Percentiles rank a stretch among this genome's conserved stretches.
These are phyloP conservation scores for Danielia reshetovae DNA, from an alignment of 805 yeast species.

Conservation along the genomic window DNA sequence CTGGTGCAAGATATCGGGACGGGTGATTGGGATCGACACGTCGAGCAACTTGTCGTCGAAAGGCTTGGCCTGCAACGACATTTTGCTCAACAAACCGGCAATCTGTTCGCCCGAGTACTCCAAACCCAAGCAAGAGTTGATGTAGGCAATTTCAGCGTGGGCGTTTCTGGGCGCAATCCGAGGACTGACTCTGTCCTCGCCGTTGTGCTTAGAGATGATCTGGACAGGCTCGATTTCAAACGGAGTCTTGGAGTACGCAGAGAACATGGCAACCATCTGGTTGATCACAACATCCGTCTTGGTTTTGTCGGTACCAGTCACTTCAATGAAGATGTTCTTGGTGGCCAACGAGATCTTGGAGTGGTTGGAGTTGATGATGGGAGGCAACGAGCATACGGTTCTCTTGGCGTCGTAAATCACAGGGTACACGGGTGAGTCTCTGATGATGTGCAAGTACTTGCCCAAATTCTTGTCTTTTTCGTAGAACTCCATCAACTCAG, in stretches of 20 bases:
- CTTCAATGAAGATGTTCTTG: conserved; percentile 83
- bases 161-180: conserved; percentile 61
- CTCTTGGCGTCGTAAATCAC: conserved; percentile 76
- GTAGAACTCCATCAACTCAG: conserved; percentile 81
- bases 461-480: conserved; percentile 87
- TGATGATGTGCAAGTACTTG: conserved; percentile 82
- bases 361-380: conserved; percentile 89
- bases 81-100: conserved; percentile 61
- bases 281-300: conserved; percentile 91
- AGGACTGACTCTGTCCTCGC: conserved; percentile 74
- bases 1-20: conserved; percentile 93
- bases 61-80: conserved; percentile 71
- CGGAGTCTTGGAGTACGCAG: conserved; percentile 76
- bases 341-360: conserved; percentile 86
- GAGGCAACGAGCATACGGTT: conserved; percentile 89
- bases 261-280: conserved; percentile 93
- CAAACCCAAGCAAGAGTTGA: conserved; percentile 92
- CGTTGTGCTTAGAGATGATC: conserved; percentile 77
- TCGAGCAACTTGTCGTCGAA: conserved; percentile 48
- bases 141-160: conserved; percentile 74
- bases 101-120: conserved; percentile 66
- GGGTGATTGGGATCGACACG: conserved; percentile 83
- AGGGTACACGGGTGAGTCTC: conserved; percentile 86
- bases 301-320: conserved; percentile 93
- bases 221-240: conserved; percentile 89